Base-by-base conservation (phyloP, 1,139 yeast species). In the Yamadazyma membranifaciens region DNA sequence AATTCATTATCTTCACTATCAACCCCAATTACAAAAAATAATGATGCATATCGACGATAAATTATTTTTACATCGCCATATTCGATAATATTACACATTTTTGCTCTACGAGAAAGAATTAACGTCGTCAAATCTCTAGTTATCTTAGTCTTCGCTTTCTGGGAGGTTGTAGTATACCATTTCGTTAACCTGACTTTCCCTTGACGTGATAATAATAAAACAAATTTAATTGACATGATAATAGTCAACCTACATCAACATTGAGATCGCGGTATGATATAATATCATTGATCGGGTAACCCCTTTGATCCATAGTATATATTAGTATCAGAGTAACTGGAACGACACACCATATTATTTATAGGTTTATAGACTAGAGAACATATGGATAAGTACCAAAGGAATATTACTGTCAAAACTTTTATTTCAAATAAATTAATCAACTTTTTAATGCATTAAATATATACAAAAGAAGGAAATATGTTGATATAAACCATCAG, bases 51-150 rank as follows among this genome's bases (percentile, higher is more conserved):
- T 47, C 98, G 75, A 51, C 96, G 76, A 61, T 92, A 92, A 4
- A 91, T 87, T 10, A 92, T 80, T 62, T 91, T 92, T 46, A 87
- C 80, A 57, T 88, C 96, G 50, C 82, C 83, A 60, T 89, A 88
- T 61, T 92, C 98, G 42, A 94, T 70, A 41, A 92, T 92, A 62
- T 92, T 94, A 64, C 98, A 91, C 98, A 92, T 91, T 63, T 87
- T 89, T 26, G 95, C 86, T 46, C 95, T 78, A 49, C 99, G 76
- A 20, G 89, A 75, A 37, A 94, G 77, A 25, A 92, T 87, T 38
- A 87, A 66, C 3, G 96, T 89, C 14, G 96, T 84, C 45, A 92
- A 76, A 54, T 94, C 98, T 52, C 89, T 78, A 45, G 87, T 83
- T 42, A 88, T 82, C 62, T 85, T 84, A 42, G 84, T 70, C 68